Percentiles rank a stretch among this genome's conserved stretches.
Conservation (phyloP, 2,329 filamentous ascomycete species). For the Amphichorda felina region DNA sequence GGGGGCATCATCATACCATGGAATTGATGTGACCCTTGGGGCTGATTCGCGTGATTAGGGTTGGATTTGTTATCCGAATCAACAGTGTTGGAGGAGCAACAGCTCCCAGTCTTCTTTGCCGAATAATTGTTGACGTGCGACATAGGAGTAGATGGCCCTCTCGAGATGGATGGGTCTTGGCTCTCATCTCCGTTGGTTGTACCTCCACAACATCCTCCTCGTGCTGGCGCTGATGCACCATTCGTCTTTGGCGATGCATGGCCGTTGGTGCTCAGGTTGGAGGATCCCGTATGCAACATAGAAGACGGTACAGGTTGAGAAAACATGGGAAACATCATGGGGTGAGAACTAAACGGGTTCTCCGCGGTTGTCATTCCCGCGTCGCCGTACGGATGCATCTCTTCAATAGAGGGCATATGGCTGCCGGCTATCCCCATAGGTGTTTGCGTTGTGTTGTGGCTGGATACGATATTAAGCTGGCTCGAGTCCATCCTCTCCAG, state of each 20-base stretch:
- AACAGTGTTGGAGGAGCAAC: constrained; percentile 21
- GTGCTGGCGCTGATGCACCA: constrained; percentile 1
- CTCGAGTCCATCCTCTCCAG: constrained; percentile 41
- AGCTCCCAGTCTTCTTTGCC: neutral
- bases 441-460: neutral
- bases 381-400: constrained; percentile 12
- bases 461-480: constrained; percentile 33
- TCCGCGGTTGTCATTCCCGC: constrained; percentile 15
- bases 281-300: constrained; percentile 7
- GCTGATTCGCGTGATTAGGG: neutral
- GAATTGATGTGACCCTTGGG: constrained; percentile 1
- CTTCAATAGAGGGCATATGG: neutral
- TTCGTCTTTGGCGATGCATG: constrained; percentile 1
- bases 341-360: constrained; percentile 10
- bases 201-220: constrained; percentile 11
- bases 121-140: neutral
- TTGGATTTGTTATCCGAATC: neutral
- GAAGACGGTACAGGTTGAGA: constrained; percentile 15
- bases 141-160: neutral
- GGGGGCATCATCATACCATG: constrained; percentile 20
- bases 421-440: neutral
- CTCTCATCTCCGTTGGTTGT: constrained; percentile 1
- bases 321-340: constrained; percentile 19
- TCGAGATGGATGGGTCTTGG: too few species aligned
- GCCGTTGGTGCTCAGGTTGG: neutral